Evolutionary conservation across 2,329 filamentous ascomycete genomes (phyloP).

Genomic region (Phialophora chinensis): DNA sequence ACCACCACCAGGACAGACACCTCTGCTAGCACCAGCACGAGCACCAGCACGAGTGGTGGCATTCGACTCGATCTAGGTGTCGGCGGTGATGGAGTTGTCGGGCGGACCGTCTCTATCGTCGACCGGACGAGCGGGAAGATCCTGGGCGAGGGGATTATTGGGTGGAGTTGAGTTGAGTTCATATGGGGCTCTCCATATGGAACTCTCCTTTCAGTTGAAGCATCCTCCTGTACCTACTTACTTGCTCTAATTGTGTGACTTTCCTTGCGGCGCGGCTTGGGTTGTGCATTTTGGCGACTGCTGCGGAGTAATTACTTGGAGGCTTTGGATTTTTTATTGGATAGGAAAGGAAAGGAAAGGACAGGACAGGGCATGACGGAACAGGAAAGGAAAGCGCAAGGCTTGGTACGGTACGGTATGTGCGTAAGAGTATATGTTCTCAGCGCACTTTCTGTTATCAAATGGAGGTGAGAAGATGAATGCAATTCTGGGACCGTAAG

Average conservation of each 20-base stretch:
- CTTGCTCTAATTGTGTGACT: not conserved
- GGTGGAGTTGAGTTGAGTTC: slow-evolving; percentile 30
- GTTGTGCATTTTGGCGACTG: no score
- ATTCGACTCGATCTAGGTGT: slow-evolving; percentile 36
- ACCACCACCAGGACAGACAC: not conserved
- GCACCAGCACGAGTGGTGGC: not conserved
- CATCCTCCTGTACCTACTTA: not conserved
- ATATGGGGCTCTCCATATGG: no score
- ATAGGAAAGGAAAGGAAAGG: no score
- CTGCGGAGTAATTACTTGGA: no score
- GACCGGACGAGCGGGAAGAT: slow-evolving; percentile 26
- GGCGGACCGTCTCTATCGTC: slow-evolving; percentile 36
- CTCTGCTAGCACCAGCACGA: not conserved
- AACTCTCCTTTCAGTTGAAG: not conserved
- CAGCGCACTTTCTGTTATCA: not conserved
- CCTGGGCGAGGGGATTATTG: slow-evolving; percentile 38
- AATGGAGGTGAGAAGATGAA: not conserved
- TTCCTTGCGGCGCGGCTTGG: not conserved
- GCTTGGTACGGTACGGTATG: no score
- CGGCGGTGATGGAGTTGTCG: slow-evolving; percentile 38
- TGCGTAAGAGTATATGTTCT: not conserved
- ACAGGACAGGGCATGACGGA: no score
- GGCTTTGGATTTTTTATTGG: no score
- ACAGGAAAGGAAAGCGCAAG: not conserved
- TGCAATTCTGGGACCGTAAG: no score